Percentiles rank a stretch among this genome's conserved stretches.
Evolutionary conservation across 805 yeast genomes (phyloP).

Genomic region (Wickerhamomyces tratensis): DNA sequence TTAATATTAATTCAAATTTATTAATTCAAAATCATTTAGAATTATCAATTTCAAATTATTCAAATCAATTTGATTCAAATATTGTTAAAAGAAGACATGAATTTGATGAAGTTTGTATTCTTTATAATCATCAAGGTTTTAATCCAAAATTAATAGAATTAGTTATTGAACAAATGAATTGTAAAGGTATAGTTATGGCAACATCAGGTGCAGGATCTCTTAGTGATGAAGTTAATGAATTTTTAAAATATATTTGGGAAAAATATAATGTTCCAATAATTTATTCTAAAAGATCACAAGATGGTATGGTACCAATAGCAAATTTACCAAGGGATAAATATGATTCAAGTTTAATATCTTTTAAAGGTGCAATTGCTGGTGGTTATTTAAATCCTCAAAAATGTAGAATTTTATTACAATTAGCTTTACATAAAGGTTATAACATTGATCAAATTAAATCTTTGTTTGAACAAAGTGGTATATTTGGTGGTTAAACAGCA

Average conservation of each 20-base stretch:
- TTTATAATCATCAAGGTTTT: constrained; percentile 56
- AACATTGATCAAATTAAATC: constrained; percentile 23
- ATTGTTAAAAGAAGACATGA: constrained; percentile 13
- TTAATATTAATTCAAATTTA: constrained; percentile 24
- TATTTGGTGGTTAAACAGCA: constrained; percentile 26
- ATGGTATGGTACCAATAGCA: constrained; percentile 59
- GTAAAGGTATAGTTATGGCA: constrained; percentile 52
- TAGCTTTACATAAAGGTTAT: constrained; percentile 33
- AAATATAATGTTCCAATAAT: constrained; percentile 40
- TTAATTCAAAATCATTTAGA: constrained; percentile 7
- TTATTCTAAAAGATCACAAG: constrained; percentile 59
- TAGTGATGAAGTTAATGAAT: constrained; percentile 37
- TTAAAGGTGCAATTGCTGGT: constrained; percentile 41
- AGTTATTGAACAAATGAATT: constrained; percentile 32
- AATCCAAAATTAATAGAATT: constrained; percentile 37
- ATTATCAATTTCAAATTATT: constrained; percentile 16
- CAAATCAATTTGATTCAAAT: constrained; percentile 1
- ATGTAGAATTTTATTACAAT: constrained; percentile 46
- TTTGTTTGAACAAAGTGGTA: constrained; percentile 27
- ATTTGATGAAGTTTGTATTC: constrained; percentile 37
- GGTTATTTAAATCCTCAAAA: constrained; percentile 63
- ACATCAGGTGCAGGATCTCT: constrained; percentile 68
- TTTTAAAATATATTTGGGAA: constrained; percentile 29
- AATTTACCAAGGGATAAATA: constrained; percentile 25
- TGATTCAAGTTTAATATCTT: constrained; percentile 8